These are phyloP conservation scores for Saccharomycopsis babjevae DNA, from an alignment of 805 yeast species.

Conservation along the genomic window DNA sequence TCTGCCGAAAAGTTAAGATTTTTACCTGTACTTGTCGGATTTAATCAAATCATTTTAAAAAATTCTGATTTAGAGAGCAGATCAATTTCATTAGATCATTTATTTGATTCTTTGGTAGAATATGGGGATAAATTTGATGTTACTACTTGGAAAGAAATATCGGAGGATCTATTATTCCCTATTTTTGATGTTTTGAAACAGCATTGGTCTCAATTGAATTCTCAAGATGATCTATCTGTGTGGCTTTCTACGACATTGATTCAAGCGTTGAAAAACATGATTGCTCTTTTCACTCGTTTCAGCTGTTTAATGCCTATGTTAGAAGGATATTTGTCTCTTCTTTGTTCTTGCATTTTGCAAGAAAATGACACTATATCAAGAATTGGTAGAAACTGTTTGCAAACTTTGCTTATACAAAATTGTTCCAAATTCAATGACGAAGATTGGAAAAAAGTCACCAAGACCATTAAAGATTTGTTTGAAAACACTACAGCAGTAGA, in stretches of 20 bases:
- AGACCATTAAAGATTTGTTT: conserved; percentile 59
- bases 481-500: conserved; percentile 79
- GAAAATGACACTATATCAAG: conserved; percentile 95
- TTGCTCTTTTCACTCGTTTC: conserved; percentile 73
- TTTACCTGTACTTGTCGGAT: conserved; percentile 81
- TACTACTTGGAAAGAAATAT: conserved; percentile 74
- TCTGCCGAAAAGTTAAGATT: conserved; percentile 31
- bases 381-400: conserved; percentile 85
- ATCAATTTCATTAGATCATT: conserved; percentile 70
- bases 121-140: conserved; percentile 69
- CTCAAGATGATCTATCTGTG: conserved; percentile 79
- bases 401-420: conserved; percentile 70
- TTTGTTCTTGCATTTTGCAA: conserved; percentile 86
- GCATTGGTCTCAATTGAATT: conserved; percentile 60
- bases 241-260: conserved; percentile 96
- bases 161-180: conserved; percentile 75
- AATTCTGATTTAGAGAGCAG: conserved; percentile 93
- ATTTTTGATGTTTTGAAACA: conserved; percentile 72
- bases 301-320: conserved; percentile 63
- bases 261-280: conserved; percentile 85
- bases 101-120: conserved; percentile 72
- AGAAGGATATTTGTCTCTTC: conserved; percentile 65
- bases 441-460: conserved; percentile 70
- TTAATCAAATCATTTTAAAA: conserved; percentile 82
- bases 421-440: conserved; percentile 45